These are phyloP conservation scores for Rhipidocladum racemiflorum DNA, from an alignment of 176 grass and related monocot genomes.

Conservation along the genomic window DNA sequence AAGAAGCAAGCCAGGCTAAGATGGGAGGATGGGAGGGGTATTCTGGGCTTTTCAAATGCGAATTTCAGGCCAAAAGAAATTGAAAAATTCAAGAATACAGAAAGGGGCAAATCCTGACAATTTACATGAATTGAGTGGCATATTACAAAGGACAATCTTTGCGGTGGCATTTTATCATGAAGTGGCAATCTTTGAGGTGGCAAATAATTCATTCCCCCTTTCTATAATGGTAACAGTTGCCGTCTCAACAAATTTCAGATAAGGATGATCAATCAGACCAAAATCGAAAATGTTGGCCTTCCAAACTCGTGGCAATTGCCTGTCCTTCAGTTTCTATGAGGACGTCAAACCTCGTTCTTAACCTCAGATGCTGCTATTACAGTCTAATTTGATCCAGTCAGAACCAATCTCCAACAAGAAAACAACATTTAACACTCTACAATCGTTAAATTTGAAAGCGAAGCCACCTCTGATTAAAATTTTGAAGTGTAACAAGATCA, in stretches of 20 bases:
- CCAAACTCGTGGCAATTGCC: neutral
- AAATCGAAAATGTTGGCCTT: neutral
- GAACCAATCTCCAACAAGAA: neutral
- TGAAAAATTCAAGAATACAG: too few relatives aligned
- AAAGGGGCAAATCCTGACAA: too few relatives aligned
- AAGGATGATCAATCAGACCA: neutral
- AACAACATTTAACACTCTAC: neutral
- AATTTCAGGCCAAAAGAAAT: too few relatives aligned
- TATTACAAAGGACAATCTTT: too few relatives aligned
- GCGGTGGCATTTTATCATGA: too few relatives aligned
- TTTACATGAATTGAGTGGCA: too few relatives aligned
- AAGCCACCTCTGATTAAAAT: neutral
- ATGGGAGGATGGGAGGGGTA: too few relatives aligned
- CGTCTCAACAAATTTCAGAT: neutral
- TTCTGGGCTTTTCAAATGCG: too few relatives aligned
- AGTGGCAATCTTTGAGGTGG: too few relatives aligned
- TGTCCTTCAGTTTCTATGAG: neutral
- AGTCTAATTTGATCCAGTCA: neutral
- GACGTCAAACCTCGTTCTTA: neutral
- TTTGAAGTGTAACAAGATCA: neutral
- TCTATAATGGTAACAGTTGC: neutral
- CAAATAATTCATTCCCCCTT: too few relatives aligned
- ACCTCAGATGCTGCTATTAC: neutral
- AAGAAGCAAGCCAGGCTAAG: too few relatives aligned
- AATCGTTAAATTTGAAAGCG: neutral